A percentile compares a stretch with the other conserved stretches of the same genome.
These are phyloP conservation scores for Thraustochytrium sp. DNA, from an alignment of 352 stramenopile genomes.

Conservation along the genomic window DNA sequence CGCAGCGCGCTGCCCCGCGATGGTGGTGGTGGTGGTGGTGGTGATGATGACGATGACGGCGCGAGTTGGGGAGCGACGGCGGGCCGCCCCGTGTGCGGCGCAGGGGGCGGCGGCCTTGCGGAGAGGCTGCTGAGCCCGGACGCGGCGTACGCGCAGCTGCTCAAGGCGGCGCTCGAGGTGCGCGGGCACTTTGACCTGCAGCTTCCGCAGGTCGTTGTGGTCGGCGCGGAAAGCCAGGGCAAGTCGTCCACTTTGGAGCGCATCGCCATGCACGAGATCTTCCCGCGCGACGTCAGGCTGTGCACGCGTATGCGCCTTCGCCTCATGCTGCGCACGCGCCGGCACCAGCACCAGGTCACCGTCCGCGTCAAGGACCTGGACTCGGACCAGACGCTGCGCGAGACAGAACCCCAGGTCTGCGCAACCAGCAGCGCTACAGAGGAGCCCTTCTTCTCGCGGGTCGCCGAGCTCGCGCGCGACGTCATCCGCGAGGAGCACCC, in stretches of 20 bases:
- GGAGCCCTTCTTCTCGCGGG: too few relatives aligned
- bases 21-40: neutral
- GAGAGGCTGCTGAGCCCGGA: neutral
- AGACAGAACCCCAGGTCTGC: too few relatives aligned
- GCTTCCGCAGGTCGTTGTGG: neutral
- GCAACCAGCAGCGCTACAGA: too few relatives aligned
- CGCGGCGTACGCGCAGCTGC: neutral
- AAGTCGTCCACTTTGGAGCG: neutral
- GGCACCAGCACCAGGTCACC: neutral
- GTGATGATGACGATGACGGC: too few relatives aligned
- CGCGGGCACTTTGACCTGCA: neutral
- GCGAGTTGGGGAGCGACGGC: neutral
- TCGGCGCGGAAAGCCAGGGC: neutral
- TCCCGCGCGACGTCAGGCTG: too few relatives aligned
- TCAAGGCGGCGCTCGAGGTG: neutral
- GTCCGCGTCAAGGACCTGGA: constrained; percentile 46
- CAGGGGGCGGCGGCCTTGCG: neutral
- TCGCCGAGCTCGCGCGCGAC: too few relatives aligned
- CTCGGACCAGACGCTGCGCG: constrained; percentile 49
- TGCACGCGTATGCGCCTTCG: too few relatives aligned
- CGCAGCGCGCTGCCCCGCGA: neutral
- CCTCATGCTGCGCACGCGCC: too few relatives aligned
- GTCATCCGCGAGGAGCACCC: constrained; percentile 34
- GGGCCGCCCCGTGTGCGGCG: neutral
- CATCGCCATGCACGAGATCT: too few relatives aligned